Conservation (phyloP, 768 basidiomycete species). For the Pleurotus tuber-regium region DNA sequence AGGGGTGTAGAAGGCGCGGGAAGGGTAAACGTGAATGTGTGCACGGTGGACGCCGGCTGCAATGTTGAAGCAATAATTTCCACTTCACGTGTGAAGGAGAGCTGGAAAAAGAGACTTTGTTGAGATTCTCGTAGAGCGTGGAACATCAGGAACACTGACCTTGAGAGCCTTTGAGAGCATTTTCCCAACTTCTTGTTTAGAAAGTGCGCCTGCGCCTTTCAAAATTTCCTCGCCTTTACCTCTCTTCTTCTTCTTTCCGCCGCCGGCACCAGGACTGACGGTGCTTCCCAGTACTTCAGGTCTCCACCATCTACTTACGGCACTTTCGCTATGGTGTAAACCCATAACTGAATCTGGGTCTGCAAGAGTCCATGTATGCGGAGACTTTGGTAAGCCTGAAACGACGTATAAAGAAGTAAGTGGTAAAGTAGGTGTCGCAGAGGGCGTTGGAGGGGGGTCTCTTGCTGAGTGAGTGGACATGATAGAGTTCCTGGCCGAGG, state of each 20-base stretch:
- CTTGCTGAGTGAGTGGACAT: constrained; percentile 71
- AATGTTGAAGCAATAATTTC: constrained; percentile 95
- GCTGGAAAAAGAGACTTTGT: constrained; percentile 37
- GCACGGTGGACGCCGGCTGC: constrained; percentile 89
- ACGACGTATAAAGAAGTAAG: constrained; percentile 85
- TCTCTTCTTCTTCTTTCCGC: constrained; percentile 71
- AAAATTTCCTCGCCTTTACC: constrained; percentile 60
- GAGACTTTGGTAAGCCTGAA: constrained; percentile 85
- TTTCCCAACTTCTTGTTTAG: constrained; percentile 84
- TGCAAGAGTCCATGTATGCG: constrained; percentile 86
- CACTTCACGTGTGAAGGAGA: constrained; percentile 89
- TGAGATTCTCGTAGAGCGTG: constrained; percentile 9
- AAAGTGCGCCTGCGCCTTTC: constrained; percentile 78
- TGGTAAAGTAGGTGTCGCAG: constrained; percentile 69
- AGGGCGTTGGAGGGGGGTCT: constrained; percentile 52
- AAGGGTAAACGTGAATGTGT: constrained; percentile 87
- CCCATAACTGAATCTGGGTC: constrained; percentile 82
- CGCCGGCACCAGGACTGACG: constrained; percentile 80
- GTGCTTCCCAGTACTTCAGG: constrained; percentile 90
- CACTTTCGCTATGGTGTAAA: constrained; percentile 79
- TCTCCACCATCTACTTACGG: constrained; percentile 87
- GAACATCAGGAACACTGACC: constrained; percentile 36
- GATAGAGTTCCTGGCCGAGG: constrained; percentile 70
- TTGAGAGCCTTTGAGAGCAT: constrained; percentile 91
- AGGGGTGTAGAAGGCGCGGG: constrained; percentile 75